Base-by-base conservation (phyloP, 106 monocot species). In the Dioscorea zingiberensis region DNA sequence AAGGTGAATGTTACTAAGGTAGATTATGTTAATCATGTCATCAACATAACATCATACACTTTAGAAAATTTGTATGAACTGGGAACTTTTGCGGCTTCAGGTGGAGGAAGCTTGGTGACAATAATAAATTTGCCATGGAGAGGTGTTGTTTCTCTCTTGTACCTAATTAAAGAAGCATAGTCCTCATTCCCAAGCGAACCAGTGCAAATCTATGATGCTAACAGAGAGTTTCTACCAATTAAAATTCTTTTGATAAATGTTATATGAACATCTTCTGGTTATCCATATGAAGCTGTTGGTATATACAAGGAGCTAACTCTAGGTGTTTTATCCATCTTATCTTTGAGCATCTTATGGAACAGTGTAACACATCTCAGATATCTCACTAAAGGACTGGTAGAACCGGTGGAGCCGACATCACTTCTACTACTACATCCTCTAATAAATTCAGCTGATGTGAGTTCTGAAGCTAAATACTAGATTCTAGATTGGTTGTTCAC, bases 181-280 rank as follows among this genome's bases (percentile, higher is more conserved):
- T 66, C 53, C 59, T 19, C 51, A 24, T 25, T 65, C 53, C 25
- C 57, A 44, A 63, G 68, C 18, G 74, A 71, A 57, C 55, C 48
- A 19, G 66, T 76, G 2, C 23, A 70, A 45, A 54, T 78, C 18
- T 55, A 80, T 77, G 93, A 86, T 70, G 98, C 89, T 38, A 98
- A 89, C 82, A 84, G 93, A 49, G 59, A 80, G 58, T 86, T 89
- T 71, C 72, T 98, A 57, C 93, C 89, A 29, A 77, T 98, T 73
- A 98, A 98, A 63, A 93, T 93, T 77, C 93, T 80, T 73, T 51
- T 98, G 58, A 89, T 93, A 21, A 98, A 98, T 80, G 86, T 89
- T 59, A 86, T 89, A 19, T 68, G 98, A 48, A 89, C 93, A 46
- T 84, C 83, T 12, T 89, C 89, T 25, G 89, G 80, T 46, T 93